A percentile compares a stretch with the other conserved stretches of the same genome.
These are phyloP conservation scores for Leccinum sublutescens DNA, from an alignment of 768 basidiomycete genomes.

Conservation along the genomic window DNA sequence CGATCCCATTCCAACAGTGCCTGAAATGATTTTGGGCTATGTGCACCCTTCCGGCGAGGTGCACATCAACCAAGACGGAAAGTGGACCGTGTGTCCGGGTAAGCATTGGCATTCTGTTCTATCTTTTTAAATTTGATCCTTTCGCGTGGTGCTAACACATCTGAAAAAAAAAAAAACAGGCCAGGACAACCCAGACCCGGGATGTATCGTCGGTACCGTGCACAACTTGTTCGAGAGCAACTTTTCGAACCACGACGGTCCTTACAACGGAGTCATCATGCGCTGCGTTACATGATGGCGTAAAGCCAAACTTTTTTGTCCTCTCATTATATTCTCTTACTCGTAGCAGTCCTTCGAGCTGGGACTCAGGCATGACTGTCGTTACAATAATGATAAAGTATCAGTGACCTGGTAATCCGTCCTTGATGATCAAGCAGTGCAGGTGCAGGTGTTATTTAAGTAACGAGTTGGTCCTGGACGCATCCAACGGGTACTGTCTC, in stretches of 20 bases:
- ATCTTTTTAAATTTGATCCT: background rate
- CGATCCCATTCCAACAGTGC: constrained; percentile 38
- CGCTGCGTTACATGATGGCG: background rate
- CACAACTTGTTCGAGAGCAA: constrained; percentile 43
- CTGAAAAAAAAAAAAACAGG: constrained; percentile 35
- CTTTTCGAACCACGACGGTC: constrained; percentile 45
- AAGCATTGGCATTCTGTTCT: background rate
- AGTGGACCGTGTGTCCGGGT: constrained; percentile 56
- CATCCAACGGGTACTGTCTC: background rate
- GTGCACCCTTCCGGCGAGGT: constrained; percentile 40
- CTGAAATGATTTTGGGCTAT: constrained; percentile 36
- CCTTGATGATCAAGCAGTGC: too few relatives aligned
- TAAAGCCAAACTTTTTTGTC: background rate
- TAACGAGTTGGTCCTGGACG: background rate
- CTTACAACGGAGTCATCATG: constrained; percentile 28
- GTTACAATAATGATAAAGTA: background rate
- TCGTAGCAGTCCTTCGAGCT: background rate
- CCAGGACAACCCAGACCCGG: constrained; percentile 52
- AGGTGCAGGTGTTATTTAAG: background rate
- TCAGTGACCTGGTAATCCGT: too few relatives aligned
- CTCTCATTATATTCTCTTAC: background rate
- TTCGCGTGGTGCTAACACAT: background rate
- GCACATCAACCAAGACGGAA: constrained; percentile 40
- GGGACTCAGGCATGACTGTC: background rate
- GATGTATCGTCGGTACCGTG: constrained; percentile 24